A percentile compares a stretch with the other conserved stretches of the same genome.
Evolutionary conservation across 208 protist species (phyloP).

Genomic region (Endotrypanum monterogeii): DNA sequence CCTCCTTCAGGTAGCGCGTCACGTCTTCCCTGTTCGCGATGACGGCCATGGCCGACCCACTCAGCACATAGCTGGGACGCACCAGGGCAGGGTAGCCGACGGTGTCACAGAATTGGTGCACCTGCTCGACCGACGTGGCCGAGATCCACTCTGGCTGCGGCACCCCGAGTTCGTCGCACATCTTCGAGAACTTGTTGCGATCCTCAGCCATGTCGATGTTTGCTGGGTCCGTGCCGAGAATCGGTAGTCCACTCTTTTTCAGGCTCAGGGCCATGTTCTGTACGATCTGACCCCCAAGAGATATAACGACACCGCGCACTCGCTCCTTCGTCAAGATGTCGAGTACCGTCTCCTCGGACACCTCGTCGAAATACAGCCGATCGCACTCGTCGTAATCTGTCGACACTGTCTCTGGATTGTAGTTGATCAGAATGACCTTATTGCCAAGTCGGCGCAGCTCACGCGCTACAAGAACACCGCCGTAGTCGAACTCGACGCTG

Average conservation of each 20-base stretch:
- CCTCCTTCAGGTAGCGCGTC: slow-evolving; percentile 92
- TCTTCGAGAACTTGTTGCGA: slow-evolving; percentile 93
- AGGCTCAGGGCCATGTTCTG: slow-evolving; percentile 98
- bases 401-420: slow-evolving; percentile 99
- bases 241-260: slow-evolving; percentile 83
- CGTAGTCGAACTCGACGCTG: slow-evolving; percentile 98
- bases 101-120: slow-evolving; percentile 88
- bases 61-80: slow-evolving; percentile 97
- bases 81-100: slow-evolving; percentile 96
- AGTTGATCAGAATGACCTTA: slow-evolving; percentile 98
- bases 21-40: slow-evolving; percentile 93
- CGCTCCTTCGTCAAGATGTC: slow-evolving; percentile 97
- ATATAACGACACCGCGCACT: slow-evolving; percentile 94
- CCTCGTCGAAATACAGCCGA: slow-evolving; percentile 99
- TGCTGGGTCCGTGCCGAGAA: slow-evolving; percentile 95
- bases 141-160: slow-evolving; percentile 98
- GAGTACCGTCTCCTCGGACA: slow-evolving; percentile 96
- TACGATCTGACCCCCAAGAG: slow-evolving; percentile 97
- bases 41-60: slow-evolving; percentile 97
- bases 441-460: slow-evolving; percentile 94
- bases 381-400: slow-evolving; percentile 98
- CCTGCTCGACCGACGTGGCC: slow-evolving; percentile 87
- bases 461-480: slow-evolving; percentile 94
- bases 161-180: slow-evolving; percentile 95
- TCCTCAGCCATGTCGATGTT: slow-evolving; percentile 98